These are phyloP conservation scores for Seiridium cupressi DNA, from an alignment of 2,329 filamentous ascomycete genomes.

Conservation along the genomic window DNA sequence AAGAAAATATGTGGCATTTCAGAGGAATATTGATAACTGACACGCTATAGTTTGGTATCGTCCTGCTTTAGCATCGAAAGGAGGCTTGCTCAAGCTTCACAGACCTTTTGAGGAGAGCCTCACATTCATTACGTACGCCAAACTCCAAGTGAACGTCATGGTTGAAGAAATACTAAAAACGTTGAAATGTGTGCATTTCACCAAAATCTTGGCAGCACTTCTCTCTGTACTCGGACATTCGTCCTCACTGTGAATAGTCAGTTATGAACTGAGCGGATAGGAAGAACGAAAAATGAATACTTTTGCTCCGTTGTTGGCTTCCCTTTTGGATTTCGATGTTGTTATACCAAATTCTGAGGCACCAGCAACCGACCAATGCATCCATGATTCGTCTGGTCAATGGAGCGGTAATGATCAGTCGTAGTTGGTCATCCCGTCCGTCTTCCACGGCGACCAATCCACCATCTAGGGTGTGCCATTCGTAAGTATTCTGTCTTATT, in stretches of 20 bases:
- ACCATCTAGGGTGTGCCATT: constrained; percentile 17
- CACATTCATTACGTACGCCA: too few species aligned
- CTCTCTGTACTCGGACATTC: background rate
- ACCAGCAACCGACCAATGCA: constrained; percentile 21
- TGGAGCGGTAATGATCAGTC: constrained; percentile 14
- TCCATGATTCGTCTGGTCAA: constrained; percentile 16
- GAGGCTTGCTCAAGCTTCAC: too few species aligned
- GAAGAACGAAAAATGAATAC: background rate
- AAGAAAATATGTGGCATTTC: too few species aligned
- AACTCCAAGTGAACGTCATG: too few species aligned
- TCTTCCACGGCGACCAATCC: constrained; percentile 20
- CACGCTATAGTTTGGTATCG: too few species aligned
- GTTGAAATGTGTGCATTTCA: background rate
- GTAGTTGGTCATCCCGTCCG: constrained; percentile 11
- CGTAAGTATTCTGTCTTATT: constrained; percentile 13
- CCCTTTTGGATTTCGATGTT: constrained; percentile 3
- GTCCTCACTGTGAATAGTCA: background rate
- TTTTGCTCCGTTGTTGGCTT: background rate
- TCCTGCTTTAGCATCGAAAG: too few species aligned
- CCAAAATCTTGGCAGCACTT: background rate
- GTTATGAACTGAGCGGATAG: background rate
- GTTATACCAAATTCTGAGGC: constrained; percentile 17
- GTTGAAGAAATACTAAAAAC: too few species aligned
- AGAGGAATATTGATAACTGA: too few species aligned
- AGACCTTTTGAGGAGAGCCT: too few species aligned